These are phyloP conservation scores for Dioszegia hungarica DNA, from an alignment of 768 basidiomycete genomes.

Conservation along the genomic window DNA sequence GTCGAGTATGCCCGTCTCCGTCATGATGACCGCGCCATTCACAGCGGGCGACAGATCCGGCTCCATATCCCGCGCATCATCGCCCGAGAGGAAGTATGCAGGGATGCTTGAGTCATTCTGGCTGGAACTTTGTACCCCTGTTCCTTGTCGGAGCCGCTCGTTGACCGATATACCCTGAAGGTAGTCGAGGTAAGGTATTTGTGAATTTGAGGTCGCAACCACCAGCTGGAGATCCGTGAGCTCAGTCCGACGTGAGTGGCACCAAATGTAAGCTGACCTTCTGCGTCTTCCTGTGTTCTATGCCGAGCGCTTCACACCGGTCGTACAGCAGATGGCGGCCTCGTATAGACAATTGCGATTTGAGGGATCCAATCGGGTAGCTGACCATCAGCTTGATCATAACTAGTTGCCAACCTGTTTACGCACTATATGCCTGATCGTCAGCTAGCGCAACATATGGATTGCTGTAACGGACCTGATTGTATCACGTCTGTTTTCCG, in stretches of 20 bases:
- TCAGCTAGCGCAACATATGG: no score
- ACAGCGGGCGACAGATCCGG: conserved; percentile 74
- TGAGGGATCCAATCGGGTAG: conserved; percentile 75
- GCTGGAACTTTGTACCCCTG: conserved; percentile 16
- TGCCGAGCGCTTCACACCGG: conserved; percentile 60
- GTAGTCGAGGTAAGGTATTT: conserved; percentile 64
- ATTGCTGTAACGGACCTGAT: conserved; percentile 58
- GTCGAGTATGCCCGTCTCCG: conserved; percentile 84
- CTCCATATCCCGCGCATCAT: conserved; percentile 68
- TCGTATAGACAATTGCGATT: conserved; percentile 77
- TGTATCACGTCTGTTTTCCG: conserved; percentile 95
- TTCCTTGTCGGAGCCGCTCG: conserved; percentile 57
- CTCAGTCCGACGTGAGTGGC: neutral
- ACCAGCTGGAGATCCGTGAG: conserved; percentile 59
- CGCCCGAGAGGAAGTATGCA: conserved; percentile 63
- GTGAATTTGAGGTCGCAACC: conserved; percentile 62
- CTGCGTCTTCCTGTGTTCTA: conserved; percentile 69
- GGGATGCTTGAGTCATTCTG: conserved; percentile 50
- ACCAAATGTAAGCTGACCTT: conserved; percentile 52
- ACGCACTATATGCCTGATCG: conserved; percentile 37
- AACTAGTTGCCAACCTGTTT: neutral
- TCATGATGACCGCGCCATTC: conserved; percentile 68
- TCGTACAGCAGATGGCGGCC: conserved; percentile 80
- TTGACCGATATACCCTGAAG: conserved; percentile 62
- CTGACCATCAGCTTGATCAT: conserved; percentile 1